A percentile compares a stretch with the other conserved stretches of the same genome.
Conservation (phyloP, 495 filamentous ascomycete genomes). For the Acidiella bohemica region DNA sequence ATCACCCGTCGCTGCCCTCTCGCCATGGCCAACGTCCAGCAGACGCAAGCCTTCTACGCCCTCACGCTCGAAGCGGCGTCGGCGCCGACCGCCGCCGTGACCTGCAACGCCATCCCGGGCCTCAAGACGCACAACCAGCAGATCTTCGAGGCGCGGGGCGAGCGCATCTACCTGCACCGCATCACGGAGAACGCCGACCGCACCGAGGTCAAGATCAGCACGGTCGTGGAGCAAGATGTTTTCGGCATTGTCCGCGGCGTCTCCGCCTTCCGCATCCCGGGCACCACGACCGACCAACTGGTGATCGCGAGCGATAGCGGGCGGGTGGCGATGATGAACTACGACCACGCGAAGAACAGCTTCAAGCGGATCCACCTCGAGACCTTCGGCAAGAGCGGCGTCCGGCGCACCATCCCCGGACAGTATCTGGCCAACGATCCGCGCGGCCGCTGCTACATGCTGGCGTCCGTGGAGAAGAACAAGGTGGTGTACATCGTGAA, state of each 20-base stretch:
- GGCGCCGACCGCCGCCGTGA: slow-evolving; percentile 73
- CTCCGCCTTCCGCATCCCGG: slow-evolving; percentile 77
- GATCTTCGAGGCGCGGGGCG: slow-evolving; percentile 87
- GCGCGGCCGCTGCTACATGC: slow-evolving; percentile 85
- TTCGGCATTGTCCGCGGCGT: slow-evolving; percentile 88
- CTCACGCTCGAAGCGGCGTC: slow-evolving; percentile 86
- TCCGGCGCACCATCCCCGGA: slow-evolving; percentile 84
- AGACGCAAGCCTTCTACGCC: slow-evolving; percentile 46
- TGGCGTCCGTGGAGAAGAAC: slow-evolving; percentile 94
- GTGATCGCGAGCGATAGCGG: slow-evolving; percentile 92
- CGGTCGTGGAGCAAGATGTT: slow-evolving; percentile 77
- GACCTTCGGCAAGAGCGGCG: slow-evolving; percentile 96
- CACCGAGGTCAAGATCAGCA: slow-evolving; percentile 67
- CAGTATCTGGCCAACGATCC: slow-evolving; percentile 92
- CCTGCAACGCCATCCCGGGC: slow-evolving; percentile 59
- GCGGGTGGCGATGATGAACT: slow-evolving; percentile 87
- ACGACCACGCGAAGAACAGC: slow-evolving; percentile 69
- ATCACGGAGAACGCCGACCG: slow-evolving; percentile 47
- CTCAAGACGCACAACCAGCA: slow-evolving; percentile 91
- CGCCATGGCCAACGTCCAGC: slow-evolving; percentile 70
- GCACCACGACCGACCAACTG: slow-evolving; percentile 78
- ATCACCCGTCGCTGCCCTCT: too few species aligned
- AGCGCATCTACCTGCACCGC: slow-evolving; percentile 72
- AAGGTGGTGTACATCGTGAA: slow-evolving; percentile 98
- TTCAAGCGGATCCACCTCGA: slow-evolving; percentile 86